Base-by-base conservation (phyloP, 768 basidiomycete species). In the Mycena latifolia region DNA sequence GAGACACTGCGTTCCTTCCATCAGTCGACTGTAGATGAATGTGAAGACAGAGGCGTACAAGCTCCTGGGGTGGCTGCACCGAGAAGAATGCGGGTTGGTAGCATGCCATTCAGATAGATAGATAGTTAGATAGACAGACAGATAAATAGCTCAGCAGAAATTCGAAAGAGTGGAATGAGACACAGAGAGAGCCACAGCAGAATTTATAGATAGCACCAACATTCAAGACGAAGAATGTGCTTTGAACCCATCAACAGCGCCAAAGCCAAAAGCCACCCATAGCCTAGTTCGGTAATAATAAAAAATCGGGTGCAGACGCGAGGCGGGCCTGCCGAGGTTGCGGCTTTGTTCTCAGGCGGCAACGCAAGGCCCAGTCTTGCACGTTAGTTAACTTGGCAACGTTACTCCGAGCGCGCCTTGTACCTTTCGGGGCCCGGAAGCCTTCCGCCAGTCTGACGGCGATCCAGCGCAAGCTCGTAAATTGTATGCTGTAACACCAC, bases 191-290 rank as follows among this genome's bases (percentile, higher is more conserved):
- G 35, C n/a, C 7, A 15, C 28, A 18, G 12, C 6, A 5, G 25
- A 41, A 54, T 55, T 47, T 62, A 62, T 62, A 35, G 7, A 17
- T 25, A 5, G 25, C 1, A 18, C 18, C 55, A 41, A 10, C 51
- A 62, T 62, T 46, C 53, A 47, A 55, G 43, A 47, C 24, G 43
- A 50, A 50, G 47, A 37, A 59, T 48, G 27, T 35, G 46, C 61
- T 55, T 62, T 62, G 33, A 22, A 22, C n/a, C n/a, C n/a, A 39
- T 39, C 17, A 39, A 10, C 51, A 25, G 4, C 24, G 9, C 58
- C 48, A 52, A 35, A 35, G 12, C 33, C 48, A 39, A 29, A 31
- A 41, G 8, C 33, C 14, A 35, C 7, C 57, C 46, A 50, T 20
- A 29, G 9, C 31, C 47, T 33, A 35, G 33, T 25, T 27, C 17